A percentile compares a stretch with the other conserved stretches of the same genome.
phyloP scores from a whole-genome alignment of 768 basidiomycete species.

The Chlorophyllum brunneum region DNA sequence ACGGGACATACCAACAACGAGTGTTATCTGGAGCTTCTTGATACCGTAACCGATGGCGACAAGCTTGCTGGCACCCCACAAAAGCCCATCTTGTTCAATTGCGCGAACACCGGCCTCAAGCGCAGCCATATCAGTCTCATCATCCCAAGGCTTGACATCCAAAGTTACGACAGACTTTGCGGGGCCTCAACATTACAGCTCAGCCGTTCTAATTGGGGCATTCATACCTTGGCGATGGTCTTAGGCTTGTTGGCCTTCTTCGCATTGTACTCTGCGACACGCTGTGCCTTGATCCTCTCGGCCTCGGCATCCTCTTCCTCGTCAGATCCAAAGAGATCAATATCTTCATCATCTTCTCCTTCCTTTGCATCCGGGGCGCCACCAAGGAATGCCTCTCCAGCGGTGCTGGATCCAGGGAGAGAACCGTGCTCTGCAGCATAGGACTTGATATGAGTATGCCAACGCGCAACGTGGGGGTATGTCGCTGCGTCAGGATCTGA shows the following conservation, averaged over 20 bases:
- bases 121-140: slow-evolving; percentile 94
- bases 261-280: slow-evolving; percentile 87
- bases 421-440: slow-evolving; percentile 73
- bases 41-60: slow-evolving; percentile 91
- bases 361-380: slow-evolving; percentile 43
- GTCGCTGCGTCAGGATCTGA: slow-evolving; percentile 60
- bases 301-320: slow-evolving; percentile 84
- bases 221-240: slow-evolving; percentile 75
- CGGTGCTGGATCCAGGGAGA: slow-evolving; percentile 83
- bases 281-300: slow-evolving; percentile 85
- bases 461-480: slow-evolving; percentile 76
- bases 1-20: slow-evolving; percentile 48
- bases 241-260: slow-evolving; percentile 94
- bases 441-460: slow-evolving; percentile 94
- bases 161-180: slow-evolving; percentile 92
- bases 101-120: slow-evolving; percentile 83
- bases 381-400: slow-evolving; percentile 69
- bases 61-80: slow-evolving; percentile 94
- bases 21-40: slow-evolving; percentile 79
- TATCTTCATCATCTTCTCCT: slow-evolving; percentile 66
- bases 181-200: neutral
- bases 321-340: slow-evolving; percentile 86
- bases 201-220: slow-evolving; percentile 3
- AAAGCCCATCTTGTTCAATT: slow-evolving; percentile 83
- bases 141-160: slow-evolving; percentile 99